These are phyloP conservation scores for Phytophthora crassamura DNA, from an alignment of 352 stramenopile genomes.

Conservation along the genomic window DNA sequence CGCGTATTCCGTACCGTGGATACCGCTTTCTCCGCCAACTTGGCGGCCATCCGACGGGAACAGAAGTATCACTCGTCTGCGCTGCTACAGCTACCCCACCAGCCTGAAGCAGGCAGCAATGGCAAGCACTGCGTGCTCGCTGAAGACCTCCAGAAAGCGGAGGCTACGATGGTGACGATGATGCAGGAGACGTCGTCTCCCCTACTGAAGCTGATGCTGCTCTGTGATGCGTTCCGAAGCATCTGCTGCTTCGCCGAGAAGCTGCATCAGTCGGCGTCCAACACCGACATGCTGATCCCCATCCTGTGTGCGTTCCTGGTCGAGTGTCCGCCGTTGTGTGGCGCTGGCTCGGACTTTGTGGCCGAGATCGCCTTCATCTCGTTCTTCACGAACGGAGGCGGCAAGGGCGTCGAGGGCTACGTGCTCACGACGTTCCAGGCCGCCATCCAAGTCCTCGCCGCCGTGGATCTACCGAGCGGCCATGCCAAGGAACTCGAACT, in stretches of 20 bases:
- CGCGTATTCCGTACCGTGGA: constrained; percentile 54
- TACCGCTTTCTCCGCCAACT: constrained; percentile 50
- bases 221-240: constrained; percentile 63
- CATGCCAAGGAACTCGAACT: constrained; percentile 64
- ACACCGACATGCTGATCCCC: constrained; percentile 76
- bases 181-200: constrained; percentile 57
- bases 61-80: constrained; percentile 44
- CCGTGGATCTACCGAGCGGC: constrained; percentile 62
- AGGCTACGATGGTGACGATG: constrained; percentile 52
- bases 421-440: constrained; percentile 81
- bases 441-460: constrained; percentile 70
- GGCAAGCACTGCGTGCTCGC: constrained; percentile 23
- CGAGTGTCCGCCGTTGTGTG: constrained; percentile 39
- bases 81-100: constrained; percentile 24
- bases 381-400: constrained; percentile 78
- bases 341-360: constrained; percentile 51
- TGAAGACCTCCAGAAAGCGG: constrained; percentile 51
- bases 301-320: constrained; percentile 72
- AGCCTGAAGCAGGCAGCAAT: constrained; percentile 11
- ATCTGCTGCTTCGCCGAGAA: constrained; percentile 76
- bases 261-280: constrained; percentile 65
- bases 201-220: constrained; percentile 66
- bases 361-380: constrained; percentile 79
- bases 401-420: constrained; percentile 80
- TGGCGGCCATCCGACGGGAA: constrained; percentile 57